Evolutionary conservation across 371 early-diverging fungal genomes (phyloP).

Genomic region (Funneliformis caledonium): DNA sequence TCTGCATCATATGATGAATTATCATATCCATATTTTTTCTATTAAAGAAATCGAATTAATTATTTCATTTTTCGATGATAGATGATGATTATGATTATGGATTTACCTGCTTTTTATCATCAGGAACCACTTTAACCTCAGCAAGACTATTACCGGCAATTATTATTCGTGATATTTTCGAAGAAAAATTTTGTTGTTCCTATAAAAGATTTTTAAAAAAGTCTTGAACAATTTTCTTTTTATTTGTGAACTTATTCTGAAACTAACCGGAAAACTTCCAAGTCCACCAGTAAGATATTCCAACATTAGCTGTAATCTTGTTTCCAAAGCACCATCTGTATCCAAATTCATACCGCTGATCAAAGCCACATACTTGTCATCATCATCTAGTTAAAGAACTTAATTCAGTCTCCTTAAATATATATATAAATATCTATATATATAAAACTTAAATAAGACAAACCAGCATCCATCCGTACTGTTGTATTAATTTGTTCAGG

Average conservation of each 20-base stretch:
- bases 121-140: constrained; percentile 47
- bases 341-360: constrained; percentile 83
- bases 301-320: constrained; percentile 70
- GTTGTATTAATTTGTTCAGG: constrained; percentile 59
- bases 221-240: too few relatives aligned
- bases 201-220: constrained; percentile 1
- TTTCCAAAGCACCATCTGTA: constrained; percentile 47
- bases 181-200: constrained; percentile 57
- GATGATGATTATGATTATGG: neutral
- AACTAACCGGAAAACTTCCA: constrained; percentile 57
- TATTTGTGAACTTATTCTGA: neutral
- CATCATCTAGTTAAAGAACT: constrained; percentile 43
- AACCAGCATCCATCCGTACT: constrained; percentile 46
- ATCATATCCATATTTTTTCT: constrained; percentile 64
- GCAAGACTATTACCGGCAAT: constrained; percentile 79
- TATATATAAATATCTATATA: too few relatives aligned
- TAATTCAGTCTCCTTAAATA: neutral
- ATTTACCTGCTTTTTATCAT: constrained; percentile 49
- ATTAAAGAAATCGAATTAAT: neutral
- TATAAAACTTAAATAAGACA: neutral
- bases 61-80: neutral
- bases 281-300: constrained; percentile 84
- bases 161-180: constrained; percentile 66
- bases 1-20: constrained; percentile 52
- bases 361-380: constrained; percentile 74